These are phyloP conservation scores for Yamadazyma takamatsuzukensis DNA, from an alignment of 805 yeast species.

Conservation along the genomic window DNA sequence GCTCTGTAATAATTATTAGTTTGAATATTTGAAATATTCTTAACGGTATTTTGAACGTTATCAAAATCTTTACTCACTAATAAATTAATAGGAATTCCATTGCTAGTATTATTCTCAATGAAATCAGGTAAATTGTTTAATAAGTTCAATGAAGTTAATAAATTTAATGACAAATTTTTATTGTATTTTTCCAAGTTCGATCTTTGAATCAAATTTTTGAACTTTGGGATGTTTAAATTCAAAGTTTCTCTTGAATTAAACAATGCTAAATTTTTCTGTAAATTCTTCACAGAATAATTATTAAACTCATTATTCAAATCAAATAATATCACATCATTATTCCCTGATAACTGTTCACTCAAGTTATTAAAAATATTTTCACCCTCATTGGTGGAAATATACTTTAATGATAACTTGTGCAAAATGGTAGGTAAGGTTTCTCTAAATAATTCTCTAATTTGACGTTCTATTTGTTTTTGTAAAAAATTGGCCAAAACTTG, in stretches of 20 bases:
- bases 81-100: constrained; percentile 40
- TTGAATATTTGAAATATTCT: constrained; percentile 45
- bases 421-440: constrained; percentile 81
- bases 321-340: constrained; percentile 36
- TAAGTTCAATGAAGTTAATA: constrained; percentile 30
- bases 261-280: constrained; percentile 36
- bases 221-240: constrained; percentile 59
- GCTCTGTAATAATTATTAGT: constrained; percentile 36
- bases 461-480: constrained; percentile 78
- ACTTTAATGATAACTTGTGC: constrained; percentile 70
- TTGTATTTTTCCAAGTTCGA: constrained; percentile 43
- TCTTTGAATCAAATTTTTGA: constrained; percentile 57
- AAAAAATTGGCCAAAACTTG: constrained; percentile 79
- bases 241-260: constrained; percentile 77
- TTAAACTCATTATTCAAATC: constrained; percentile 54
- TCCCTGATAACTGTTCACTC: constrained; percentile 3
- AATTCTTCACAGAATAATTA: constrained; percentile 48
- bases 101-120: constrained; percentile 15
- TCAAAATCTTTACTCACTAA: constrained; percentile 24
- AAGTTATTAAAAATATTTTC: constrained; percentile 2
- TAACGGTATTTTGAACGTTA: constrained; percentile 33
- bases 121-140: constrained; percentile 20
- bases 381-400: constrained; percentile 14
- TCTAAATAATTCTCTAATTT: constrained; percentile 73
- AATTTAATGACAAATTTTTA: constrained; percentile 36